These are phyloP conservation scores for Phylloporus arenicola DNA, from an alignment of 768 basidiomycete species.

Conservation along the genomic window DNA sequence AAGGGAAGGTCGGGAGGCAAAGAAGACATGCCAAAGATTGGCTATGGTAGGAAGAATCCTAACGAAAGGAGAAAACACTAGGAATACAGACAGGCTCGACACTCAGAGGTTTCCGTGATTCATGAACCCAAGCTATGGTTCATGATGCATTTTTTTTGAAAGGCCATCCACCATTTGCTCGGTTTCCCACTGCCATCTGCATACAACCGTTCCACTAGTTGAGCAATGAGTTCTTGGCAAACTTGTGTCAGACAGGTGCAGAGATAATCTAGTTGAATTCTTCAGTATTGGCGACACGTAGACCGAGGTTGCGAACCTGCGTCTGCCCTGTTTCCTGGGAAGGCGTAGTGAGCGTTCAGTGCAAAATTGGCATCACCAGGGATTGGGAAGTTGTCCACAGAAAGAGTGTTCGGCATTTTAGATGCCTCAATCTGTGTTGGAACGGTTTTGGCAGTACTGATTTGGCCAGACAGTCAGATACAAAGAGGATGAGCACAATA, in stretches of 20 bases:
- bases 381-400: conserved; percentile 89
- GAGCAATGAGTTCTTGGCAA: conserved; percentile 83
- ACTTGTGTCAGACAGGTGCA: conserved; percentile 89
- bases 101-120: conserved; percentile 5
- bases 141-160: conserved; percentile 97
- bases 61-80: conserved; percentile 65
- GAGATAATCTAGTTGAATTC: conserved; percentile 60
- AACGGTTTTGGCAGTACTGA: conserved; percentile 64
- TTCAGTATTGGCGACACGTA: conserved; percentile 3
- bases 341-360: conserved; percentile 86
- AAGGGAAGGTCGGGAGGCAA: conserved; percentile 58
- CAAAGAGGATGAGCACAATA: conserved; percentile 95
- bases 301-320: conserved; percentile 52
- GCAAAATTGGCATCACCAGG: conserved; percentile 96
- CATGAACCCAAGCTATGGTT: conserved; percentile 78
- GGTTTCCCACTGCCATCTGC: conserved; percentile 91
- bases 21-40: conserved; percentile 76
- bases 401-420: conserved; percentile 84
- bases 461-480: conserved; percentile 95
- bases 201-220: conserved; percentile 85
- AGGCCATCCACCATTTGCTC: conserved; percentile 99
- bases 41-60: conserved; percentile 84
- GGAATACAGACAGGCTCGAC: conserved; percentile 10
- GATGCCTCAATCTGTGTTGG: conserved; percentile 79
- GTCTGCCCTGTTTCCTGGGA: conserved; percentile 70